phyloP scores from a whole-genome alignment of 805 yeast genomes.

The Kodamaea nitidulidarum region DNA sequence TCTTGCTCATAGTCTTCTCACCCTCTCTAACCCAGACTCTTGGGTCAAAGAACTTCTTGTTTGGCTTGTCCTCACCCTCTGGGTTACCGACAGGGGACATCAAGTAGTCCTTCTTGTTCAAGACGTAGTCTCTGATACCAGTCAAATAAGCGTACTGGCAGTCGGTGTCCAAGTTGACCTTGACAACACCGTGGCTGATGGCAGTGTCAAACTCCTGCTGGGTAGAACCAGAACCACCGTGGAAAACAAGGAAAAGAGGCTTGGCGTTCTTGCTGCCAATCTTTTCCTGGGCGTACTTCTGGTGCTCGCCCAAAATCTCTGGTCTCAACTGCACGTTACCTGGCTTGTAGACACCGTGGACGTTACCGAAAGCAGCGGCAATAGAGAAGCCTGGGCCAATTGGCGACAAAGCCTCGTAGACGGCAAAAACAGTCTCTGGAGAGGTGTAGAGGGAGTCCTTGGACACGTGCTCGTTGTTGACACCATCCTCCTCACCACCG shows the following conservation, averaged over 20 bases:
- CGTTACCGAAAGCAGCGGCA: constrained; percentile 99
- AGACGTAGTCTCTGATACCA: constrained; percentile 97
- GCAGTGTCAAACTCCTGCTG: constrained; percentile 89
- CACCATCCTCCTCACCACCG: constrained; percentile 99
- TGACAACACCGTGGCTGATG: constrained; percentile 91
- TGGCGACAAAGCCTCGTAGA: constrained; percentile 83
- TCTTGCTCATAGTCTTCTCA: constrained; percentile 93
- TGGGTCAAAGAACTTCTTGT: constrained; percentile 99
- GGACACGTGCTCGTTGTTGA: constrained; percentile 91
- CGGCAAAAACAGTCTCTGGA: constrained; percentile 91
- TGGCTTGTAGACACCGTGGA: constrained; percentile 99
- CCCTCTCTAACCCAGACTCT: constrained; percentile 99
- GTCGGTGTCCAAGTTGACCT: constrained; percentile 99
- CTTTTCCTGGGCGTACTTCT: constrained; percentile 75
- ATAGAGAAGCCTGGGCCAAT: constrained; percentile 97
- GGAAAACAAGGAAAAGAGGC: constrained; percentile 97
- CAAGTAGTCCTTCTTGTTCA: constrained; percentile 93
- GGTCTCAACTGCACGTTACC: constrained; percentile 96
- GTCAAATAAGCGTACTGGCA: constrained; percentile 95
- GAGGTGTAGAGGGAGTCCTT: constrained; percentile 87
- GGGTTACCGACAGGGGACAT: constrained; percentile 94
- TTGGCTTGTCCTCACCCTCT: constrained; percentile 98
- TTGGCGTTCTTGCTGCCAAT: constrained; percentile 47
- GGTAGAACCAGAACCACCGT: constrained; percentile 99
- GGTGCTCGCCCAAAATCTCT: constrained; percentile 92